Evolutionary conservation across 306 rosid genomes (phyloP).

Genomic region (Fragaria iinumae): DNA sequence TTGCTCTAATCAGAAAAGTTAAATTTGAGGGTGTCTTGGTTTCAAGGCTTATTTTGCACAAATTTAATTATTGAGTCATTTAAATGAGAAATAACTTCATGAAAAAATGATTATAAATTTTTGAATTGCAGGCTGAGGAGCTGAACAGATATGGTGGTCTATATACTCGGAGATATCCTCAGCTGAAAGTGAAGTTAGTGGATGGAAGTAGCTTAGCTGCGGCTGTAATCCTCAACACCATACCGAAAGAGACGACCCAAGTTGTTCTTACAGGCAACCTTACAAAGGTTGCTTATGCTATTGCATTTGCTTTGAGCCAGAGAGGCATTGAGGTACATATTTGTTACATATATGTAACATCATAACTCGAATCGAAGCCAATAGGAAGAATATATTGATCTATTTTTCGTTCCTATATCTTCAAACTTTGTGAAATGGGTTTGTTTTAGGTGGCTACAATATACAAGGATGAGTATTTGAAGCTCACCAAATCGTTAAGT

Average conservation of each 20-base stretch:
- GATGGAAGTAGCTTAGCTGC: slow-evolving; percentile 16
- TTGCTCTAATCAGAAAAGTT: too few species aligned
- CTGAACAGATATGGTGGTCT: slow-evolving; percentile 1
- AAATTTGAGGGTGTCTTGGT: too few species aligned
- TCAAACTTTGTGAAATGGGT: not conserved
- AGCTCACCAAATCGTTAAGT: slow-evolving; percentile 34
- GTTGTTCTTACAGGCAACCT: slow-evolving; percentile 46
- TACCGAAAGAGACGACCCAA: slow-evolving; percentile 30
- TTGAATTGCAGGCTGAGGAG: not conserved
- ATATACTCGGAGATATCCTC: not conserved
- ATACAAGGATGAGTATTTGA: slow-evolving; percentile 34
- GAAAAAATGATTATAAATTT: not conserved
- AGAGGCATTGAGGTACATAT: slow-evolving; percentile 43
- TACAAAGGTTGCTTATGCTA: slow-evolving; percentile 55
- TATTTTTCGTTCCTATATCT: not conserved
- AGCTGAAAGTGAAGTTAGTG: not conserved
- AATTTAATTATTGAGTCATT: too few species aligned
- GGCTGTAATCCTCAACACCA: slow-evolving; percentile 41
- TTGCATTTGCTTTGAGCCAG: slow-evolving; percentile 46
- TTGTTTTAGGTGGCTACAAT: slow-evolving; percentile 37
- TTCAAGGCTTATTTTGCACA: too few species aligned
- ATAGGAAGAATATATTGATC: not conserved
- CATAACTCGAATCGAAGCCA: not conserved
- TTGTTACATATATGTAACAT: not conserved
- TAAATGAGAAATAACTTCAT: not conserved